Conservation (phyloP, 257 asterid species). For the Cinchona pubescens region DNA sequence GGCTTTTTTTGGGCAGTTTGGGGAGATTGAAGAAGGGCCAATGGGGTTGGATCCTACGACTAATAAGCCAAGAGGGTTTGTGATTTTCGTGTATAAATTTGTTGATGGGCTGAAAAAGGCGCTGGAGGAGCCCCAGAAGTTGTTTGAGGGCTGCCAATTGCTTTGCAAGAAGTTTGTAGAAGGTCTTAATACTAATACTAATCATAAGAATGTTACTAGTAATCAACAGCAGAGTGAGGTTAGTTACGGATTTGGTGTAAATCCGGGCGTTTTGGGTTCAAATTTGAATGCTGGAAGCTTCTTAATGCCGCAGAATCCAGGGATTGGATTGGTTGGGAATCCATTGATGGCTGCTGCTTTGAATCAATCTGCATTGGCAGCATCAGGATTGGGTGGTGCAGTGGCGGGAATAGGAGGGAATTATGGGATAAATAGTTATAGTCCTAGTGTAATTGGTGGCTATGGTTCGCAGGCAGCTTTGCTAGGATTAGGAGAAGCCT, state of each 20-base stretch:
- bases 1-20: conserved; percentile 52
- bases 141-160: conserved; percentile 62
- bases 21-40: conserved; percentile 76
- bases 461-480: conserved; percentile 60
- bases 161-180: conserved; percentile 66
- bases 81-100: conserved; percentile 51
- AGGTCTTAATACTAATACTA: conserved; percentile 29
- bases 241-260: conserved; percentile 40
- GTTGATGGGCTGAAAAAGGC: conserved; percentile 58
- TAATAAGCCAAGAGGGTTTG: conserved; percentile 59
- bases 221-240: conserved; percentile 23
- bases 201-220: conserved; percentile 8
- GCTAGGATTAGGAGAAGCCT: conserved; percentile 45
- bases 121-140: conserved; percentile 68
- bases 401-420: conserved; percentile 42
- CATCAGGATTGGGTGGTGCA: no score
- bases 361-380: conserved; percentile 34
- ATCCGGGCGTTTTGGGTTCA: conserved; percentile 24
- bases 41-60: conserved; percentile 55
- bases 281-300: conserved; percentile 36
- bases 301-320: conserved; percentile 56
- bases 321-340: conserved; percentile 50
- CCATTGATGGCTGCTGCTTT: conserved; percentile 45
- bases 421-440: conserved; percentile 47
- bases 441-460: conserved; percentile 40